Conservation (phyloP, 2,329 filamentous ascomycete genomes). For the Arthrobotrys pseudoclavata region DNA sequence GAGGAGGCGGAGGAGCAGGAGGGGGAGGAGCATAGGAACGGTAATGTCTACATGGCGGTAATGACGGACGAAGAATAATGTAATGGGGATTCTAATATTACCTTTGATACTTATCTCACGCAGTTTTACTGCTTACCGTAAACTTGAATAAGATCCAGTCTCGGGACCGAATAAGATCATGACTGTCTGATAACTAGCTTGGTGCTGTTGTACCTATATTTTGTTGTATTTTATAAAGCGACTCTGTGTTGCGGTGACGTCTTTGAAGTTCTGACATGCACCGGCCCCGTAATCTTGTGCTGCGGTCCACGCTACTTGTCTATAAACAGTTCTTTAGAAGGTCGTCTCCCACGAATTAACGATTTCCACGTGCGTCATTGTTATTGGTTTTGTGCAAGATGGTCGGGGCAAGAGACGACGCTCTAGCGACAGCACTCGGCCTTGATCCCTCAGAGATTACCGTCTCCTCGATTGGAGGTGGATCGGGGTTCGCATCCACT, state of each 20-base stretch:
- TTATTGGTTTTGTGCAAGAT: constrained; percentile 5
- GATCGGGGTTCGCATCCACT: constrained; percentile 78
- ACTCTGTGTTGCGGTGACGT: constrained; percentile 47
- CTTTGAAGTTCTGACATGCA: background rate
- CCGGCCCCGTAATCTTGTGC: no score
- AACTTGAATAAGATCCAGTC: no score
- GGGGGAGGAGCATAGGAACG: background rate
- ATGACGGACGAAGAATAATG: constrained; percentile 13
- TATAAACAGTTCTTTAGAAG: background rate
- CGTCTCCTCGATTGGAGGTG: constrained; percentile 73
- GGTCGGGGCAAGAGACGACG: constrained; percentile 23
- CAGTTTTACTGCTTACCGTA: background rate
- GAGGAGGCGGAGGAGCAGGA: background rate
- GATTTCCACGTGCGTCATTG: background rate
- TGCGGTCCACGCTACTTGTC: background rate
- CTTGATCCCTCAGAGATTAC: constrained; percentile 72
- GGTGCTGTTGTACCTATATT: no score
- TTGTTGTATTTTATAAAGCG: constrained; percentile 43
- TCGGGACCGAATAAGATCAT: no score
- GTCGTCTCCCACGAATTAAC: background rate
- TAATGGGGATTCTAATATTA: constrained; percentile 7
- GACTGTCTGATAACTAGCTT: no score
- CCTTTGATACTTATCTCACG: background rate
- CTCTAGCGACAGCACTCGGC: constrained; percentile 69
- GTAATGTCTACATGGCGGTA: constrained; percentile 8